Evolutionary conservation across 108 stramenopile genomes (phyloP), one percentile per base, ranked within the genome.

Genomic region (Fragilaria radians): DNA sequence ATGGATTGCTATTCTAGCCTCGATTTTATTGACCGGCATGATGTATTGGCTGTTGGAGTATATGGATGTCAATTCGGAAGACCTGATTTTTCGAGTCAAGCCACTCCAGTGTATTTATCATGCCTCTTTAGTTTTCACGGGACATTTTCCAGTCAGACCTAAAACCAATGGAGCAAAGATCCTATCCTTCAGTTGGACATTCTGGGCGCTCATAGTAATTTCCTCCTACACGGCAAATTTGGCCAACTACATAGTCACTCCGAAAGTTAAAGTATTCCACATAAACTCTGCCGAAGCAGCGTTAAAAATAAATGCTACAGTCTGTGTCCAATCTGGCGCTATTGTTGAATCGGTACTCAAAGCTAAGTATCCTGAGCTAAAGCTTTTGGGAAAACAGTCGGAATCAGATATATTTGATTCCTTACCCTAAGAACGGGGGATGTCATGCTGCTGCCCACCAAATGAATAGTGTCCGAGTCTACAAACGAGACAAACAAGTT

Each of bases 141-240:
- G 54, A 9, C 65, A 72, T 24, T 52, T 66, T 0, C 24, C 31
- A 17, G 61, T 72, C 53, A 17, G 34, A 1, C 65, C 71, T 18
- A 28, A 51, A 0, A 54, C 65, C 18, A 25, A 54, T 19, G 26
- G 24, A 26, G 23, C 7, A 31, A 30, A 25, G 32, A 24, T 54
- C 52, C 54, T 32, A 28, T 1, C 24, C 32, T 47, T 21, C 19
- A 45, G 5, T 22, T 42, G 23, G 50, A 51, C 48, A 32, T 71
- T 71, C 34, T 71, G 63, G 63, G 52, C 63, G 9, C 30, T 71
- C 11, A 60, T 71, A 14, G 18, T 71, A 17, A 57, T 46, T 27
- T 0, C 63, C 11, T 33, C 70, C 0, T 71, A 71, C 28, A 71
- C 70, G 1, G 70, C 70, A 9, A 71, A 71, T 26, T 36, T 71